Evolutionary conservation across 1,139 yeast species (phyloP), one percentile per base, ranked within the genome.

Genomic region (Schwanniomyces etchellsii): DNA sequence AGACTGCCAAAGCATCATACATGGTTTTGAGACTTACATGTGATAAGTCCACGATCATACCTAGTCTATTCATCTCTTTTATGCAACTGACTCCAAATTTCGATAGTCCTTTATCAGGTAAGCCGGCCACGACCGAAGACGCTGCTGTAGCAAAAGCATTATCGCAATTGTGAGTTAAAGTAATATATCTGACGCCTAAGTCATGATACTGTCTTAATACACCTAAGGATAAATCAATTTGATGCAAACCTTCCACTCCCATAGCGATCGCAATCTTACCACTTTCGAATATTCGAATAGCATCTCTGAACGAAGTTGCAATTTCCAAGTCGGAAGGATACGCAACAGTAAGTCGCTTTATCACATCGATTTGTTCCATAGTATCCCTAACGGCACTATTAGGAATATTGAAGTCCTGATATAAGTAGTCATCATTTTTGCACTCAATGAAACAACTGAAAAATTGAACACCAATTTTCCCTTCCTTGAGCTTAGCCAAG

Each of bases 111-210:
- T n/a, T n/a, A n/a, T n/a, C n/a, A n/a, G n/a, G n/a, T n/a, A n/a
- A n/a, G n/a, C n/a, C n/a, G n/a, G n/a, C n/a, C n/a, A n/a, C n/a
- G n/a, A n/a, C n/a, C n/a, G n/a, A n/a, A n/a, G n/a, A n/a, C 69
- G 75, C 74, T 9, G 77, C 73, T 10, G 75, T 70, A 3, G 77
- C 76, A 47, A 68, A 72, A 1, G 76, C 75, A 35, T 72, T 72
- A 41, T 71, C 76, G 47, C 77, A 70, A 40, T 70, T 71, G 37
- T 71, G 77, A 2, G 76, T 70, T 30, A 72, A 43, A 0, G 77
- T 72, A 27, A 68, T 65, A 42, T 72, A 72, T 28, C 76, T 48
- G 10, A 71, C 74, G 4, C 77, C 77, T 15, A 72, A 44, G 6
- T 64, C 71, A 35, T 44, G 59, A 40, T 65, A 72, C 38, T 58